Evolutionary conservation across 345 rosid species (phyloP), one percentile per base, ranked within the genome.

Genomic region (Mallotus nudiflorus): DNA sequence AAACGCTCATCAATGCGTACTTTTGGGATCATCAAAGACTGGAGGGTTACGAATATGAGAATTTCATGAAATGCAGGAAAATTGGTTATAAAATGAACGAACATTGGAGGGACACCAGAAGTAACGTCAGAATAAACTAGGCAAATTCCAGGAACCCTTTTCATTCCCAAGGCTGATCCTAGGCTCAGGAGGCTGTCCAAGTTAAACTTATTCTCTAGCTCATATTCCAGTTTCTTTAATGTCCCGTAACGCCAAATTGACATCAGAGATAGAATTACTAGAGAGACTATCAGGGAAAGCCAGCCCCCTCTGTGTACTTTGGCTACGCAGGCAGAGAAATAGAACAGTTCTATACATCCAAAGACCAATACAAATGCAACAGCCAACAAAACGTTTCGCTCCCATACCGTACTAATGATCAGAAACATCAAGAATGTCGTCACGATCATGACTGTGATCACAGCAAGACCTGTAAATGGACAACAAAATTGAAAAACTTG

Each of bases 11-110:
- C 49, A 60, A 53, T 44, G 1, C 72, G 63, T 50, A 83, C 72
- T 68, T 68, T 68, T 18, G 83, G 83, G 56, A 80, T 75, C 54
- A 76, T 73, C 42, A 81, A 54, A 60, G 62, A 55, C 46, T 77
- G 71, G 14, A 75, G 42, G 0, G 73, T 75, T 27, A 75, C 78
- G 70, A 78, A 81, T 67, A 15, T 53, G 18, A 74, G 71, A 52
- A 74, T 58, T 22, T 51, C 67, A 53, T 67, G 77, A 37, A 74
- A 39, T 16, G 77, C 77, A 39, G 77, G 72, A 57, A 74, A 45
- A 49, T 67, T 74, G 6, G 77, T 74, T 19, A 67, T 62, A 10
- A 74, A 74, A 49, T 74, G 77, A 4, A 62, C 72, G 20, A 74
- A 74, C n/a, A 74, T 55, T 12, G 77, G 68, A 15, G 77, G 77